Evolutionary conservation across 1,139 yeast species (phyloP), one percentile per base, ranked within the genome.

Genomic region (Suhomyces kunorum): DNA sequence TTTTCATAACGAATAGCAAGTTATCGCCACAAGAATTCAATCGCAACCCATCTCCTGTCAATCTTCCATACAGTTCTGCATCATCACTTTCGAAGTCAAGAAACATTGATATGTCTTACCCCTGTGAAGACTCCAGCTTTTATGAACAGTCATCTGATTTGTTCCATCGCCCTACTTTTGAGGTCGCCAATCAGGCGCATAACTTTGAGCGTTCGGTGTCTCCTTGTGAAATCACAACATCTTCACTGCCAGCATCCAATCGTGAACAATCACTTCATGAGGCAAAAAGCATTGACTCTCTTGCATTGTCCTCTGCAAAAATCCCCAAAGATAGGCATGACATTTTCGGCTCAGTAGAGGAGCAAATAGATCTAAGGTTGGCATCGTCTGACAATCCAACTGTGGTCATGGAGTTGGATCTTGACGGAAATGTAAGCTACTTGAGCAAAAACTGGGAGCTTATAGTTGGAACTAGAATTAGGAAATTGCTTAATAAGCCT

Each of bases 331-430:
- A n/a, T 3, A 8, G 11, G 8, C 15, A 12, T 25, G 31, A 32
- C 42, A 9, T 45, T 17, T 47, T 50, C 4, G 61, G 55, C 19
- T 42, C 57, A 16, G 53, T 67, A n/a, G 74, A 68, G 38, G 78
- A 70, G 36, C 74, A 69, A 48, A 58, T 71, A n/a, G 80, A 75
- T 46, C 57, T 76, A 24, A 58, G 71, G 14, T 50, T 70, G 20
- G 90, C 90, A 1, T 79, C 86, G 14, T 75, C 81, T 9, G 76
- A 78, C 47, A 84, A 83, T 50, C 88, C 88, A 5, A 83, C 89
- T n/a, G 79, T 83, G n/a, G 83, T 92, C 1, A 66, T 92, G 67
- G 98, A 92, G 60, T 65, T 92, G 43, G 92, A 85, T 54, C 66
- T 88, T 54, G 83, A 83, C 52, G 89, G 96, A 14, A 78, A 74